Evolutionary conservation across 2,329 filamentous ascomycete species (phyloP), one percentile per base, ranked within the genome.

Genomic region (Paracoccidioides lutzii): DNA sequence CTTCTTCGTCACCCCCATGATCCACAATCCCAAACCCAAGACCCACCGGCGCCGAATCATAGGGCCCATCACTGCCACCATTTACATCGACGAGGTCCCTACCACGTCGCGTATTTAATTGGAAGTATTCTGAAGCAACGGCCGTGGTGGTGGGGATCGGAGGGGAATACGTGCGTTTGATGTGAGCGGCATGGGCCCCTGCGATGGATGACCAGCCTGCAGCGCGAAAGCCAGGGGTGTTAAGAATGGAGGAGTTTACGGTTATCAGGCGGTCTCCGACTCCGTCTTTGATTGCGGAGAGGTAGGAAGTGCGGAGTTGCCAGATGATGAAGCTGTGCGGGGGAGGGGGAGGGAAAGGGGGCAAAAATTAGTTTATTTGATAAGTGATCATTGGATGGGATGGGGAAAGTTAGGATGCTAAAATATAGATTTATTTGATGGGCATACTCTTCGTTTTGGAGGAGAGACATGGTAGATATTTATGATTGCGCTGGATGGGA

Each of bases 181-280:
- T 75, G 57, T 81, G 77, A 30, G 76, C 72, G 32, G 74, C 71
- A 58, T 81, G 78, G 54, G 58, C 64, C 58, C 66, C 64, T 35
- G 64, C 58, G 54, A 63, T 63, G 69, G 73, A 69, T 32, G 73
- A 69, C 81, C 81, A 85, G 62, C 82, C 82, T 52, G 82, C 81
- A 30, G 81, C 80, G 59, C 81, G 80, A 65, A 84, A 84, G 15
- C 80, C 81, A 22, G 81, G 79, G 46, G 81, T 80, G 65, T 84
- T 84, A 54, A 85, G 73, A 41, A 84, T 76, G 43, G 77, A 76
- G 35, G 80, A 76, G 64, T 84, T 82, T 61, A 85, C 76, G 58
- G 78, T 83, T 69, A 85, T 84, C 53, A 85, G 72, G 44, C 82
- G 76, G 65, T 85, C 82, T 59, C 81, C 81, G 43, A 84, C 79